These are phyloP conservation scores for Collybia mongolica DNA, from an alignment of 768 basidiomycete genomes.

Conservation along the genomic window DNA sequence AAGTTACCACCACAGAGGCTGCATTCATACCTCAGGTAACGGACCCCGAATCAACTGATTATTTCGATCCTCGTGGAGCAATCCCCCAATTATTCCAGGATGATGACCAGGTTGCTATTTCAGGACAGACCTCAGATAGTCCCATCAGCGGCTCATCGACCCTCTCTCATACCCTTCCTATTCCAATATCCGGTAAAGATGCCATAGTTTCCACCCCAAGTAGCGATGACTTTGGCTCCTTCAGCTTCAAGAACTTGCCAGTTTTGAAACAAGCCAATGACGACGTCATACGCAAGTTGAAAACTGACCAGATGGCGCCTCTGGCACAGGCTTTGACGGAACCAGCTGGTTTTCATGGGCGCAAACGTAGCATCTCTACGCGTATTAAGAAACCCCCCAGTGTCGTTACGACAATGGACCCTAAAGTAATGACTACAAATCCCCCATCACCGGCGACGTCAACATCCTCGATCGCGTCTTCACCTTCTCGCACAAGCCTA, in stretches of 20 bases:
- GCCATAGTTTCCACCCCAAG: slow-evolving; percentile 48
- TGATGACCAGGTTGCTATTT: slow-evolving; percentile 65
- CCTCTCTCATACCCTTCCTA: slow-evolving; percentile 41
- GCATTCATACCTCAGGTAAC: slow-evolving; percentile 94
- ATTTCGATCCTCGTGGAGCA: slow-evolving; percentile 96
- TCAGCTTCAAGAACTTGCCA: slow-evolving; percentile 97
- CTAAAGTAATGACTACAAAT: slow-evolving; percentile 61
- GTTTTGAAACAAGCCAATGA: slow-evolving; percentile 98
- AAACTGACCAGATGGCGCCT: slow-evolving; percentile 85
- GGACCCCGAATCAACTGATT: slow-evolving; percentile 99
- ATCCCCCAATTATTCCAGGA: slow-evolving; percentile 90
- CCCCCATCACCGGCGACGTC: slow-evolving; percentile 93
- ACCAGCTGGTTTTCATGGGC: slow-evolving; percentile 51
- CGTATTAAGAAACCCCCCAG: slow-evolving; percentile 80
- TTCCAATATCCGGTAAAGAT: slow-evolving; percentile 34
- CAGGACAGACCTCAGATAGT: slow-evolving; percentile 46
- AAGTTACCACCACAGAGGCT: slow-evolving; percentile 83
- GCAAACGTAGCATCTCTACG: slow-evolving; percentile 81
- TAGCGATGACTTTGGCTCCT: slow-evolving; percentile 93
- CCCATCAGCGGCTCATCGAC: slow-evolving; percentile 37
- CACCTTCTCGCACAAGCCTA: slow-evolving; percentile 74
- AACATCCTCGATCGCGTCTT: slow-evolving; percentile 87
- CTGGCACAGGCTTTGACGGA: slow-evolving; percentile 74
- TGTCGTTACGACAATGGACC: slow-evolving; percentile 69
- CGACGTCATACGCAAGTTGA: slow-evolving; percentile 94